Evolutionary conservation across 2,329 filamentous ascomycete genomes (phyloP), one percentile per base, ranked within the genome.

Genomic region (Colletotrichum sp.): DNA sequence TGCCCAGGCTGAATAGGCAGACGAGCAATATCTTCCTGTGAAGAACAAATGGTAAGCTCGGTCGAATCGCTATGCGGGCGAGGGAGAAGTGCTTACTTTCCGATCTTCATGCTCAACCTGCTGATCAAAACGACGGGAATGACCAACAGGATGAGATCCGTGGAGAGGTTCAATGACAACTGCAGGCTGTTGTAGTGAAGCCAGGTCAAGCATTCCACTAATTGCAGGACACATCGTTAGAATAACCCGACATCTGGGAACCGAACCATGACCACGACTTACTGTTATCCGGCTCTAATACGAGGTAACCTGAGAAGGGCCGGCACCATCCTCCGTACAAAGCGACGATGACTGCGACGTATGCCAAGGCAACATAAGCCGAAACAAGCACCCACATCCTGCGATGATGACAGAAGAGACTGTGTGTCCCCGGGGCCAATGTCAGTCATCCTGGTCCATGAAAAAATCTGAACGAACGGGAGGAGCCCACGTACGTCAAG

Each of bases 311-410:
- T 9, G 71, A 71, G 44, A 77, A 77, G 1, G 72, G 75, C 28
- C 72, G 67, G 28, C 75, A 77, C 75, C 72, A 75, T 7, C 75
- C 75, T 22, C 71, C 72, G 12, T 77, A 77, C 5, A 77, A 44
- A 3, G 72, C 67, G 12, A 75, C 63, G 13, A 77, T 71, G 61
- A 77, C 72, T 4, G 55, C 44, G 9, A 75, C 12, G 25, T 75
- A 77, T n/a, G 75, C 34, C 8, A 71, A 36, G 8, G 30, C 72
- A 19, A 61, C 68, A 48, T 68, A 75, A 5, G 34, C 28, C 8
- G 74, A 63, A 5, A 74, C 59, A 7, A 22, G 4, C 16, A 69
- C 30, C 74, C 65, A 74, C n/a, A 67, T 28, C 28, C n/a, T 74
- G 22, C n/a, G 32, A n/a, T 60, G 66, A 28, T 76, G 65, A 11